A percentile compares a stretch with the other conserved stretches of the same genome.
phyloP scores from a whole-genome alignment of 1,284 basidiomycete genomes.

The Cystobasidium slooffiae region DNA sequence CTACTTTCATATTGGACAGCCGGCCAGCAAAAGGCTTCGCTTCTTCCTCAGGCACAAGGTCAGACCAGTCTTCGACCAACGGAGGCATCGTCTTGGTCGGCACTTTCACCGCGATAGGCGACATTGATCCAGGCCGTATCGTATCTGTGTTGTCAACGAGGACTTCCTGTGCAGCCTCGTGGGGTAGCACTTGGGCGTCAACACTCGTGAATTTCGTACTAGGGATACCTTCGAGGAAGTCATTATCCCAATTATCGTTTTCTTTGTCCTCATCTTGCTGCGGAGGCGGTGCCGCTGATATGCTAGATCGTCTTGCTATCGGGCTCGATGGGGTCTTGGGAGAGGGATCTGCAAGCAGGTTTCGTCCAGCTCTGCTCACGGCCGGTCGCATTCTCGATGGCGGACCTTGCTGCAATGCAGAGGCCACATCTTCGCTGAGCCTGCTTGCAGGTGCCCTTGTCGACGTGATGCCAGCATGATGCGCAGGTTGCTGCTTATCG shows the following conservation, averaged over 20 bases:
- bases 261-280: constrained; percentile 65
- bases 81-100: constrained; percentile 37
- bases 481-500: constrained; percentile 58
- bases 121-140: constrained; percentile 44
- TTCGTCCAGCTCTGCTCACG: not conserved
- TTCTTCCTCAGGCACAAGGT: constrained; percentile 72
- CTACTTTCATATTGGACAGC: constrained; percentile 69
- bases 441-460: constrained; percentile 1
- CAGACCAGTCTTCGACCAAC: constrained; percentile 85
- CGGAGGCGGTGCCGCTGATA: not conserved
- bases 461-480: not conserved
- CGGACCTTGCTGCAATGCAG: constrained; percentile 23
- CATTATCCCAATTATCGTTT: constrained; percentile 95
- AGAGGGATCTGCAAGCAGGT: not conserved
- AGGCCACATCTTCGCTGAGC: constrained; percentile 42
- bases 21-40: constrained; percentile 67
- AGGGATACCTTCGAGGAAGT: constrained; percentile 92
- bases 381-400: not conserved
- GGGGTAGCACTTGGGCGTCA: not conserved
- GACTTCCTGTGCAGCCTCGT: constrained; percentile 9
- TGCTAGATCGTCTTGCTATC: not conserved
- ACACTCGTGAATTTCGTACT: constrained; percentile 69
- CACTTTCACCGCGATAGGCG: not conserved
- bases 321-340: no score
- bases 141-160: constrained; percentile 49